Evolutionary conservation across 2,329 filamentous ascomycete species (phyloP), one percentile per base, ranked within the genome.

Genomic region (Rhytidhysteron rufulum): DNA sequence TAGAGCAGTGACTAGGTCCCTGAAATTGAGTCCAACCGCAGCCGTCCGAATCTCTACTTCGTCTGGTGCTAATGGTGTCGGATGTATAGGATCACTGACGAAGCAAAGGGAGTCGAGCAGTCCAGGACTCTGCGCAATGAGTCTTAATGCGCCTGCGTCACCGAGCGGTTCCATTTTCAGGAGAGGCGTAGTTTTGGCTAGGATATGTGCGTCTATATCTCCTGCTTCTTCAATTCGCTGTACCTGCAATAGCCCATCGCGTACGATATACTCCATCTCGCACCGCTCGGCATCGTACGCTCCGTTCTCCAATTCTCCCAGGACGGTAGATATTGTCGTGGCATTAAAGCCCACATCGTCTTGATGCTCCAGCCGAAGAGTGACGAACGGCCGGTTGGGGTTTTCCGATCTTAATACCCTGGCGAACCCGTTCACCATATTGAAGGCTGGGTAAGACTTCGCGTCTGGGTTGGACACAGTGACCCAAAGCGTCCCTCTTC

Each of bases 31-130:
- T 6, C 16, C 34, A 6, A 8, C 8, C 16, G 16, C 34, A 19
- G 56, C 58, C 20, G 53, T 50, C 20, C 50, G 45, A 18, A 33
- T 19, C 17, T 33, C 31, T 9, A 33, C 17, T 16, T 33, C 31
- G 17, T 33, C 7, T 8, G 8, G 8, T 8, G 7, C 31, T 16
- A 33, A 20, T 7, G 31, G 31, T 16, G 7, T 7, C 7, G 7
- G 8, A 15, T 15, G n/a, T 15, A 15, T 9, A 8, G 7, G 8
- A 33, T 33, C 31, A 7, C 16, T 15, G 9, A 16, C 31, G 7
- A 7, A 33, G 15, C 17, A 20, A 8, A 33, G 17, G 7, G 31
- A 16, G 17, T 33, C 7, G 15, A 33, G 31, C 8, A 33, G 7
- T 15, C 31, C 31, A 7, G 31, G 31, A 8, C 8, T 16, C 16